Conservation (phyloP, 345 rosid species). For the Arabidopsis suecica region DNA sequence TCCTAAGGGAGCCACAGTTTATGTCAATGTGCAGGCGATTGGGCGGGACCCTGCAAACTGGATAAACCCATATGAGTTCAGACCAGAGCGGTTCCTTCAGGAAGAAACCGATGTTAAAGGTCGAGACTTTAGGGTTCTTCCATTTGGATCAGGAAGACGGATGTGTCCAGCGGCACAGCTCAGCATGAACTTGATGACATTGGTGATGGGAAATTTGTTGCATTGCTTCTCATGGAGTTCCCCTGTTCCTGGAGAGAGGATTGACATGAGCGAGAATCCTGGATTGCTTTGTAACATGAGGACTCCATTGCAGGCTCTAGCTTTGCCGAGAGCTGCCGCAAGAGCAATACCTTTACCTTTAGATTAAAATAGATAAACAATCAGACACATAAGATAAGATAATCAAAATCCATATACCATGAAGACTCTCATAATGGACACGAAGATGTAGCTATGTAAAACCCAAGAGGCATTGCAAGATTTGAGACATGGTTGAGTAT, state of each 20-base stretch:
- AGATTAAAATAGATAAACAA: not conserved
- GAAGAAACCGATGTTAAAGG: conserved; percentile 54
- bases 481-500: conserved; percentile 9
- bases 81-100: conserved; percentile 50
- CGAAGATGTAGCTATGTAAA: conserved; percentile 18
- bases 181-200: conserved; percentile 49
- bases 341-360: conserved; percentile 23
- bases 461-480: not conserved
- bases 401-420: conserved; percentile 18
- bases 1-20: conserved; percentile 47
- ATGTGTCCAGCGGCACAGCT: conserved; percentile 60
- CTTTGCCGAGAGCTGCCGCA: conserved; percentile 41
- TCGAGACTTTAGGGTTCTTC: conserved; percentile 55
- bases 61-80: conserved; percentile 49
- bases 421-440: conserved; percentile 13
- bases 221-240: conserved; percentile 54
- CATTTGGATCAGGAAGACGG: conserved; percentile 56
- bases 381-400: conserved; percentile 10
- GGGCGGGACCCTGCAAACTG: conserved; percentile 47
- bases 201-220: conserved; percentile 53
- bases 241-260: conserved; percentile 28
- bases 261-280: conserved; percentile 46
- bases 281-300: conserved; percentile 50
- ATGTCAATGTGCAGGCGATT: conserved; percentile 51
- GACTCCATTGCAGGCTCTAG: conserved; percentile 49